A percentile compares a stretch with the other conserved stretches of the same genome.
phyloP scores from a whole-genome alignment of 257 asterid species.

The Verbascum thapsus region DNA sequence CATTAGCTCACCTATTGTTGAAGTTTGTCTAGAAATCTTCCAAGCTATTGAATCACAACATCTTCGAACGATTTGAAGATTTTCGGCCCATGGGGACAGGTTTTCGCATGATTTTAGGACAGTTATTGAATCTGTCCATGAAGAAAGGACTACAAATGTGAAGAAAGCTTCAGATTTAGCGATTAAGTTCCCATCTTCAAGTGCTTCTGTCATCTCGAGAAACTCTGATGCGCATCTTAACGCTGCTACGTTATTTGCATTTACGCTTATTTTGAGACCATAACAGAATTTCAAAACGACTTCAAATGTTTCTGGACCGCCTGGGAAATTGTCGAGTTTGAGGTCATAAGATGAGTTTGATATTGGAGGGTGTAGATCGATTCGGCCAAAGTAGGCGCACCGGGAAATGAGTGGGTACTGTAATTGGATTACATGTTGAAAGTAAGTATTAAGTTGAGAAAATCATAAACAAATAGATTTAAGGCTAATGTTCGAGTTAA shows the following conservation, averaged over 20 bases:
- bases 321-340: slow-evolving; percentile 72
- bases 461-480: background rate
- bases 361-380: slow-evolving; percentile 43
- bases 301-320: slow-evolving; percentile 77
- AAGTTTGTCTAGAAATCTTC: slow-evolving; percentile 52
- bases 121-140: slow-evolving; percentile 68
- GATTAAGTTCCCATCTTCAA: slow-evolving; percentile 82
- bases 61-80: slow-evolving; percentile 82
- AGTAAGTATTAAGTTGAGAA: slow-evolving; percentile 3
- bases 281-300: slow-evolving; percentile 62
- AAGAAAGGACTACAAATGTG: slow-evolving; percentile 75
- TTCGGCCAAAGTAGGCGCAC: slow-evolving; percentile 58
- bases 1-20: slow-evolving; percentile 34
- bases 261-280: slow-evolving; percentile 56
- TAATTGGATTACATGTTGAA: slow-evolving; percentile 32
- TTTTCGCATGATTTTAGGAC: slow-evolving; percentile 68
- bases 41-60: slow-evolving; percentile 75
- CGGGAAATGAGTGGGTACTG: slow-evolving; percentile 73
- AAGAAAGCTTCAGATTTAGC: slow-evolving; percentile 78
- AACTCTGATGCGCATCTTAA: slow-evolving; percentile 79
- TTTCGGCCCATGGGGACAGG: slow-evolving; percentile 85
- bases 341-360: slow-evolving; percentile 42
- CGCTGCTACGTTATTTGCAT: slow-evolving; percentile 59
- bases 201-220: slow-evolving; percentile 80
- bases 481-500: too few relatives aligned